Evolutionary conservation across 2,329 filamentous ascomycete genomes (phyloP).

Genomic region (Zarea fungicola): DNA sequence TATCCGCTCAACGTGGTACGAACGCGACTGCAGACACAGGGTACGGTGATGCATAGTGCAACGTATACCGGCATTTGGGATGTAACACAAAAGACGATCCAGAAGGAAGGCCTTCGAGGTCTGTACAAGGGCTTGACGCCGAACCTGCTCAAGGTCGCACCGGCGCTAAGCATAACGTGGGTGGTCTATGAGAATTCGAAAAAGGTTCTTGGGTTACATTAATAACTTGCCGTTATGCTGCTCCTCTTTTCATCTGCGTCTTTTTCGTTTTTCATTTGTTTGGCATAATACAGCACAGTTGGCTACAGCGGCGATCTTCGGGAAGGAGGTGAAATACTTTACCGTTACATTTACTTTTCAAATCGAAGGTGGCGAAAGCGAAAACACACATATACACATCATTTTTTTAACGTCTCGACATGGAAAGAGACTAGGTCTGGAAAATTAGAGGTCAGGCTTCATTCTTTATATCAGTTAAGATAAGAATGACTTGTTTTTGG

Average conservation of each 20-base stretch:
- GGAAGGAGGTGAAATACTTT: not conserved
- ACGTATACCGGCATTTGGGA: conserved; percentile 91
- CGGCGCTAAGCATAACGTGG: conserved; percentile 92
- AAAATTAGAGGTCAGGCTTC: conserved; percentile 1
- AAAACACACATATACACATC: too few species aligned
- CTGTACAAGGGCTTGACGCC: conserved; percentile 94
- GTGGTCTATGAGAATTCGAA: conserved; percentile 91
- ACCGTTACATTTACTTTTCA: not conserved
- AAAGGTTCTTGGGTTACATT: conserved; percentile 55
- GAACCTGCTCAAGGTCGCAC: conserved; percentile 92
- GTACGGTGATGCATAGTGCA: conserved; percentile 82
- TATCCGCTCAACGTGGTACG: conserved; percentile 93
- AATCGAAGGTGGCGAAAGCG: not conserved
- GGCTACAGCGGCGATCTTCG: not conserved
- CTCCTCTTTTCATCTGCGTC: not conserved
- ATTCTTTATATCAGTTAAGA: too few species aligned
- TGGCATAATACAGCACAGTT: conserved; percentile 6
- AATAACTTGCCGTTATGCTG: conserved; percentile 14
- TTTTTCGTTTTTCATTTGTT: conserved; percentile 4
- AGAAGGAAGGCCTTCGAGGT: conserved; percentile 76
- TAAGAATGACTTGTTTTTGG: too few species aligned
- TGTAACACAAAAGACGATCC: conserved; percentile 76
- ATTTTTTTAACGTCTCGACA: not conserved
- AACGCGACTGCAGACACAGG: conserved; percentile 88
- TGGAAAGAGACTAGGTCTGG: not conserved